Evolutionary conservation across 352 stramenopile species (phyloP).

Genomic region (Phytophthora tubulina): DNA sequence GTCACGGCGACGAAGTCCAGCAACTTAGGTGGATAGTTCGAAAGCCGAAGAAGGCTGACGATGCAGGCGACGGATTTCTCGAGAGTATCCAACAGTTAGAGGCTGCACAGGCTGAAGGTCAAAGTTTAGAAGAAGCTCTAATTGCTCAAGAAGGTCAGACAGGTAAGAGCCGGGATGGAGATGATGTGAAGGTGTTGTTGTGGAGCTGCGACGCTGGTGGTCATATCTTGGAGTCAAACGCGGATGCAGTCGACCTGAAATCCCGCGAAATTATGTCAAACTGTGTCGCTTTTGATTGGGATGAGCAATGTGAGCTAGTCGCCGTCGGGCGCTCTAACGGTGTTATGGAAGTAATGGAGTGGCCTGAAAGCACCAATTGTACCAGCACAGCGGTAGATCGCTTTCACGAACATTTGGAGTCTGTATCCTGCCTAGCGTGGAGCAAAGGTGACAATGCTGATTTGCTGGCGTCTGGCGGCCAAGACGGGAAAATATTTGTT

Average conservation of each 20-base stretch:
- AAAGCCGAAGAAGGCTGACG: neutral
- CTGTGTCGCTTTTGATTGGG: conserved; percentile 43
- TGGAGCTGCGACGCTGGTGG: conserved; percentile 57
- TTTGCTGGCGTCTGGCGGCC: conserved; percentile 57
- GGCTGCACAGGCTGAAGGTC: conserved; percentile 53
- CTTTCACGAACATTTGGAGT: conserved; percentile 69
- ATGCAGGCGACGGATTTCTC: conserved; percentile 36
- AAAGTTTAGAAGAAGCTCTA: conserved; percentile 63
- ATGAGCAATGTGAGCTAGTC: conserved; percentile 36
- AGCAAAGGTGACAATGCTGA: conserved; percentile 6
- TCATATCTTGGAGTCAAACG: conserved; percentile 51
- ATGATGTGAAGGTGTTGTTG: conserved; percentile 48
- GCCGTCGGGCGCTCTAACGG: conserved; percentile 57
- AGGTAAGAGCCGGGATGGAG: neutral
- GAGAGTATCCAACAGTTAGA: conserved; percentile 64
- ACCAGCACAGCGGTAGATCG: conserved; percentile 12
- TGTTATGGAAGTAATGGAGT: conserved; percentile 51
- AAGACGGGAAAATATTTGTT: conserved; percentile 67
- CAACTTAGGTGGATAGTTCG: conserved; percentile 58
- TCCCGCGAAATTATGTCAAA: conserved; percentile 34
- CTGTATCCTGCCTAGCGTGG: conserved; percentile 58
- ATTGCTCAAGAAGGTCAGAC: conserved; percentile 37
- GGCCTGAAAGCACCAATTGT: neutral
- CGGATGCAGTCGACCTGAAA: conserved; percentile 37
- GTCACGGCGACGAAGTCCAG: conserved; percentile 51